Percentiles rank a stretch among this genome's conserved stretches.
Evolutionary conservation across 164 flowering plant genomes (phyloP).

Genomic region (Brasenia schreberi): DNA sequence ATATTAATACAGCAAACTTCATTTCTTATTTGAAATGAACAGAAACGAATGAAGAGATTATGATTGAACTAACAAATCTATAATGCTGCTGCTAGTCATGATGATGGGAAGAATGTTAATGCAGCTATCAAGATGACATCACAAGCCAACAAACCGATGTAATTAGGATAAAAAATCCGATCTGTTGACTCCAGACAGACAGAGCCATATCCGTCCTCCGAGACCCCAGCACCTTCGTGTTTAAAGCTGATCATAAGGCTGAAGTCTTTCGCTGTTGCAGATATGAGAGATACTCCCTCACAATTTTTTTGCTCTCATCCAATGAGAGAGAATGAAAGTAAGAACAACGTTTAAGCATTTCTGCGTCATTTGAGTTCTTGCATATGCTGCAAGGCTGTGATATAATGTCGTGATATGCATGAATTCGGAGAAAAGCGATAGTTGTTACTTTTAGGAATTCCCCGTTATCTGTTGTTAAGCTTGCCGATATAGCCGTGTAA

Average conservation of each 20-base stretch:
- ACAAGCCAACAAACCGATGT: too few relatives aligned
- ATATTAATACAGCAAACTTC: too few relatives aligned
- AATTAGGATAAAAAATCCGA: conserved; percentile 57
- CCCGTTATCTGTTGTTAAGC: too few relatives aligned
- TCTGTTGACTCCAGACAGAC: conserved; percentile 39
- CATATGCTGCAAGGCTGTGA: conserved; percentile 72
- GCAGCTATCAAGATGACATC: too few relatives aligned
- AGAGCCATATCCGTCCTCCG: conserved; percentile 17
- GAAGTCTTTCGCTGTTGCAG: conserved; percentile 93
- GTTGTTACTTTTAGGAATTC: too few relatives aligned
- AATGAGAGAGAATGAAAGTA: conserved; percentile 51
- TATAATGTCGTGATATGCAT: conserved; percentile 69
- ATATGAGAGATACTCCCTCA: conserved; percentile 70
- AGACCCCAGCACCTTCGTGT: conserved; percentile 21
- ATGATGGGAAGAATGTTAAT: too few relatives aligned
- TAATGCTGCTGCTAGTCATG: too few relatives aligned
- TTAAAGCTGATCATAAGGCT: conserved; percentile 81
- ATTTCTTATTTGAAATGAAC: too few relatives aligned
- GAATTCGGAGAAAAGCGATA: conserved; percentile 21
- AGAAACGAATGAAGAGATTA: too few relatives aligned
- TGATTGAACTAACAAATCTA: too few relatives aligned
- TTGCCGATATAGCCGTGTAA: too few relatives aligned
- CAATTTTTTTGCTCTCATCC: conserved; percentile 65
- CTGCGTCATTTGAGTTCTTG: conserved; percentile 20
- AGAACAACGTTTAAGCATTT: conserved; percentile 16